Evolutionary conservation across 495 filamentous ascomycete species (phyloP), one percentile per base, ranked within the genome.

Genomic region (Lepidopterella palustris): DNA sequence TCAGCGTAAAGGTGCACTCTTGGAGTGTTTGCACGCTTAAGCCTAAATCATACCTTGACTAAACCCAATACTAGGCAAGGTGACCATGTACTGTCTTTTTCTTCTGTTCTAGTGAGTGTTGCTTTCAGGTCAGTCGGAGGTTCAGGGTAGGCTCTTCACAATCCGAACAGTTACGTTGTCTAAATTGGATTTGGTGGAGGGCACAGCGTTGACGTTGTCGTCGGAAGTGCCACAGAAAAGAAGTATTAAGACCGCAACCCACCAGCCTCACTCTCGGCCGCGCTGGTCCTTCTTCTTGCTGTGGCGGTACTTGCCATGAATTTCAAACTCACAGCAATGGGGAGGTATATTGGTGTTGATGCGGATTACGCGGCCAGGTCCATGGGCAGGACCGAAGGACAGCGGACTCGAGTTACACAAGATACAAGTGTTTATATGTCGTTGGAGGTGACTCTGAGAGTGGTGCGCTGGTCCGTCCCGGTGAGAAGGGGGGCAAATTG

Each of bases 341-440:
- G 47, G 21, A 24, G 20, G 26, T 24, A 15, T 24, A 50, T 15
- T 21, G 23, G 9, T 27, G 40, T 24, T 20, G 32, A 11, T 31
- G 15, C n/a, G 20, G 11, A 20, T 24, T 18, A 45, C 32, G 35
- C 54, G 47, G 53, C 52, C 27, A 40, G 53, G 45, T n/a, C 40
- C 18, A 52, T 25, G 45, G 29, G 26, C 10, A 49, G 31, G 47
- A 20, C 53, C 48, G 53, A 24, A 47, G 15, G 21, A 53, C n/a
- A 24, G 35, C 28, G 48, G 27, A 31, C 20, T 15, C 21, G 21
- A 45, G 53, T 59, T 55, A 55, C 58, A 61, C 58, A 18, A 50
- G 49, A 56, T 52, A 61, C 58, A 61, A 39, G 63, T 65, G 63
- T 53, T 40, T 65, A 49, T 61, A 65, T 58, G 45, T 61, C 57